Evolutionary conservation across 352 stramenopile species (phyloP).

Genomic region (Phytophthora sojae): DNA sequence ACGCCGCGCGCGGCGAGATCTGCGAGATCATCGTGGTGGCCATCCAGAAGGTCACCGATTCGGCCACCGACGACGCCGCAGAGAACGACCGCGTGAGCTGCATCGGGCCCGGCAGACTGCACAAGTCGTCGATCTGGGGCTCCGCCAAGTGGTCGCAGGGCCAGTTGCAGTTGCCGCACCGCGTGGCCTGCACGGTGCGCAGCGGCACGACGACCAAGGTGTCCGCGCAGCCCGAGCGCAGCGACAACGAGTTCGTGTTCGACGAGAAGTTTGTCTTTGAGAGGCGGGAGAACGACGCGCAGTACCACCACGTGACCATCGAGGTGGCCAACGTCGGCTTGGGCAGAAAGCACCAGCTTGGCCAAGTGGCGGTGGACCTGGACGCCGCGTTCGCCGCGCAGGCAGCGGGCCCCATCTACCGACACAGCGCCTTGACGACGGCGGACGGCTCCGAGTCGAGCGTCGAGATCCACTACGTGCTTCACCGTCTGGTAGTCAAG

Average conservation of each 20-base stretch:
- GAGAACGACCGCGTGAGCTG: constrained; percentile 13
- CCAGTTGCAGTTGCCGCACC: constrained; percentile 26
- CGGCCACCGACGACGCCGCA: neutral
- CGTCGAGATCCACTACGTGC: constrained; percentile 51
- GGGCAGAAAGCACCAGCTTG: constrained; percentile 38
- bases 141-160: constrained; percentile 30
- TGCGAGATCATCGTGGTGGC: constrained; percentile 52
- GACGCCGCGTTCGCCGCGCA: constrained; percentile 34
- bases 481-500: constrained; percentile 50
- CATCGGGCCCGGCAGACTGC: constrained; percentile 12
- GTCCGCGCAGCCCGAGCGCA: constrained; percentile 31
- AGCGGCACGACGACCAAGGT: constrained; percentile 40
- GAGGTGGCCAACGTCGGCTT: constrained; percentile 37
- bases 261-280: constrained; percentile 60
- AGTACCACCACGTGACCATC: constrained; percentile 45
- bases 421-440: constrained; percentile 21
- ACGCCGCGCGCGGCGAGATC: constrained; percentile 34
- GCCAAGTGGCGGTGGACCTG: constrained; percentile 48
- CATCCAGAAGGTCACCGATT: constrained; percentile 40
- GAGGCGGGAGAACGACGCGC: constrained; percentile 36
- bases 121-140: constrained; percentile 31
- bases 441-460: constrained; percentile 20
- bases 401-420: constrained; percentile 32
- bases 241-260: constrained; percentile 38
- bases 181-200: constrained; percentile 37